Base-by-base conservation (phyloP, 805 yeast genomes). In the Candida multigemmis region DNA sequence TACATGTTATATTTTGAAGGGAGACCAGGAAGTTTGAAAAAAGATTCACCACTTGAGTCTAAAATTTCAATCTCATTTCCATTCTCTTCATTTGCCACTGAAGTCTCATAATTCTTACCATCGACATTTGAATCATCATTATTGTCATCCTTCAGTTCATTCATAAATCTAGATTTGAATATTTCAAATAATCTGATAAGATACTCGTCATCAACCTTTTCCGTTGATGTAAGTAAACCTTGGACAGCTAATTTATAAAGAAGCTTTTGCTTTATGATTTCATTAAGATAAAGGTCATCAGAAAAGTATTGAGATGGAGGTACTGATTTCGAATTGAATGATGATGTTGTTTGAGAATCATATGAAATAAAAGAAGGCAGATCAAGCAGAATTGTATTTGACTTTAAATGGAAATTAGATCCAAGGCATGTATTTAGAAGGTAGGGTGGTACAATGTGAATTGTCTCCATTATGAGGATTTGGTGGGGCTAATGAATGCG, bases 381-480 rank as follows among this genome's bases (percentile, higher is more conserved):
- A 23, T 7, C 17, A 7, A 29, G n/a, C 3, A 18, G 14, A 3
- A 29, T 12, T 13, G 8, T 8, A 22, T 29, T 32, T n/a, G n/a
- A n/a, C n/a, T n/a, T n/a, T n/a, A n/a, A n/a, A n/a, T n/a, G n/a
- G n/a, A 58, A 40, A 25, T 41, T 40, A 5, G 50, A 48, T 2
- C 68, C 68, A 12, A 46, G 35, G 22, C 56, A 46, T 4, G 65
- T 53, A 26, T 57, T 42, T 11, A 61, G 53, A 19, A 61, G 42
- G 35, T 62, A 62, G 7, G 68, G 68, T 6, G 68, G 68, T 9
- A 62, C 56, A 14, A 57, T 42, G 34, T 60, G 56, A 10, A 46
- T 42, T 26, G 40, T 31, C 16, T 40, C 41, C 14, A 42, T 30
- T 21, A 12, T 11, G 14, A n/a, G 20, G 26, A 14, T 13, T 12